phyloP scores from a whole-genome alignment of 208 protist species.

The Leishmania mexicana region DNA sequence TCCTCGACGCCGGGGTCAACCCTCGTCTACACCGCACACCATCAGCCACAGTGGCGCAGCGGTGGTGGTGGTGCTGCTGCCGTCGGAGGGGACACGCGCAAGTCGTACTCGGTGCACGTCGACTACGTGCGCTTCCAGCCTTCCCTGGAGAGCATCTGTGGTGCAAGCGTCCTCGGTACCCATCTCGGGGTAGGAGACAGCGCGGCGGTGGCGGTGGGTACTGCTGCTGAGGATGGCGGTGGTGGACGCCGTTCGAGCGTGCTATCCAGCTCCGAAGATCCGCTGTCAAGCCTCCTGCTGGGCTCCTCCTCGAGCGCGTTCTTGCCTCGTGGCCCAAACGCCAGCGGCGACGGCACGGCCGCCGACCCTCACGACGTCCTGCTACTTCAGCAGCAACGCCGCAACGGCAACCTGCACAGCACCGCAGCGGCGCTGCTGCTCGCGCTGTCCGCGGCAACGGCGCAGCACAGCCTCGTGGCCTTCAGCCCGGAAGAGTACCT shows the following conservation, averaged over 20 bases:
- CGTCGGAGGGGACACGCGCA: slow-evolving; percentile 15
- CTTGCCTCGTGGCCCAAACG: slow-evolving; percentile 1
- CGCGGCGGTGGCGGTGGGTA: neutral
- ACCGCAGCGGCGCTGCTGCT: slow-evolving; percentile 25
- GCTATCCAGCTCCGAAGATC: slow-evolving; percentile 7
- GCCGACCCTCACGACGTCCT: neutral
- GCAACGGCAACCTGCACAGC: slow-evolving; percentile 1
- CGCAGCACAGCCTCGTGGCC: slow-evolving; percentile 31
- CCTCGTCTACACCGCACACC: neutral
- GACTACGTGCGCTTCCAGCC: slow-evolving; percentile 81
- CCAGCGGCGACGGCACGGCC: neutral
- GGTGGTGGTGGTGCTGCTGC: neutral
- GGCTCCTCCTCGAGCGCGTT: slow-evolving; percentile 20
- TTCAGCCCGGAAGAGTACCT: slow-evolving; percentile 66
- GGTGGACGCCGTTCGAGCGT: neutral
- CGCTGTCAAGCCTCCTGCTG: slow-evolving; percentile 25
- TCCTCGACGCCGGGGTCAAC: neutral
- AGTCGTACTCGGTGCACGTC: slow-evolving; percentile 72
- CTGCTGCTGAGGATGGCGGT: neutral
- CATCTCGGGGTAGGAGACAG: neutral
- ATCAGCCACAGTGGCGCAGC: neutral
- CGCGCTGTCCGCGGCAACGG: slow-evolving; percentile 34
- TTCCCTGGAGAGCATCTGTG: slow-evolving; percentile 2
- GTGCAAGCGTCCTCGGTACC: neutral
- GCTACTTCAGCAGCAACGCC: slow-evolving; percentile 7